Conservation (phyloP, 495 filamentous ascomycete genomes). For the Pseudomonodictys pantanalensis region DNA sequence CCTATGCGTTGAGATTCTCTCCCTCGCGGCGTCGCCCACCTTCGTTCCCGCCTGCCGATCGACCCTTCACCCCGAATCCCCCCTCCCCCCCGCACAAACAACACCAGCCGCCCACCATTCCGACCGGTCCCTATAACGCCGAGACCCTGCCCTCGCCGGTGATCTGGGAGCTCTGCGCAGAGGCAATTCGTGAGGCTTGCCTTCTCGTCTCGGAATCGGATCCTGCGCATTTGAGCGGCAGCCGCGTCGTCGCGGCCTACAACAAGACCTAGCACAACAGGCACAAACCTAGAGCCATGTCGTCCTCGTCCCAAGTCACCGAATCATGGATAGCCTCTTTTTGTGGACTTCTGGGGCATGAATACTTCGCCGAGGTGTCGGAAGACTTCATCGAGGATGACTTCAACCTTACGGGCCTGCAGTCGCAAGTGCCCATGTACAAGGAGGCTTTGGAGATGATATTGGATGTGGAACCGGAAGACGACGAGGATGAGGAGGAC, state of each 20-base stretch:
- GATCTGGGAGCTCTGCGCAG: too few species aligned
- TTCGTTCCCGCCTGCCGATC: too few species aligned
- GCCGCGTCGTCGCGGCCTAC: not conserved
- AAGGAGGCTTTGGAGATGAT: slow-evolving; percentile 98
- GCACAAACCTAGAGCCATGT: slow-evolving; percentile 35
- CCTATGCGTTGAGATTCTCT: too few species aligned
- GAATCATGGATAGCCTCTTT: slow-evolving; percentile 98
- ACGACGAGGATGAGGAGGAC: slow-evolving; percentile 78
- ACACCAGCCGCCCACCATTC: too few species aligned
- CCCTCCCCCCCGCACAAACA: too few species aligned
- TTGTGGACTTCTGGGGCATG: slow-evolving; percentile 90
- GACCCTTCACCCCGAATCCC: too few species aligned
- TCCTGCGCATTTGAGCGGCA: too few species aligned
- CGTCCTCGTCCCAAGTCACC: slow-evolving; percentile 75
- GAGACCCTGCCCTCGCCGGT: too few species aligned
- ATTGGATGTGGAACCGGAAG: slow-evolving; percentile 93
- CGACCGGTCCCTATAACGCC: too few species aligned
- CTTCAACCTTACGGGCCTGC: slow-evolving; percentile 94
- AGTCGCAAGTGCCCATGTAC: slow-evolving; percentile 96
- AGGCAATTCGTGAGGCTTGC: too few species aligned
- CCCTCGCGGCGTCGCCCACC: too few species aligned
- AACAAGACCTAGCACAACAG: slow-evolving; percentile 4
- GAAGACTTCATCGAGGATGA: slow-evolving; percentile 99
- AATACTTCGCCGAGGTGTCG: slow-evolving; percentile 97
- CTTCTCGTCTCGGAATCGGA: too few species aligned